Conservation (phyloP, 441 rosid species). For the Croton laevigatus region DNA sequence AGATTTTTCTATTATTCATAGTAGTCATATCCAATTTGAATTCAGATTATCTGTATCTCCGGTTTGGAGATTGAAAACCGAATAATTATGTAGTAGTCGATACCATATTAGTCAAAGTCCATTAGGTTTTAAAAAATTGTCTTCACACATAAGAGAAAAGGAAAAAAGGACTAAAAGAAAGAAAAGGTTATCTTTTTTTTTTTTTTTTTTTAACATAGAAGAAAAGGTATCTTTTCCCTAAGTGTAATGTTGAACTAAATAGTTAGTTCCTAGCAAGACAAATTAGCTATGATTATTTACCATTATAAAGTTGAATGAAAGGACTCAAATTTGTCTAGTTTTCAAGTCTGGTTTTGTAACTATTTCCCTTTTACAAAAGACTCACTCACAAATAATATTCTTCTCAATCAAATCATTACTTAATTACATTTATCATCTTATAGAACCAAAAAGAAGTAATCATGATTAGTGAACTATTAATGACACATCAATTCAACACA, state of each 20-base stretch:
- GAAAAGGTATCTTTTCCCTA: conserved; percentile 23
- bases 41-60: too few relatives aligned
- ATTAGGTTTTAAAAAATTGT: conserved; percentile 15
- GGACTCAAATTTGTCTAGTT: conserved; percentile 7
- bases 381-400: neutral
- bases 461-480: conserved; percentile 4
- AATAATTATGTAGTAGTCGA: too few relatives aligned
- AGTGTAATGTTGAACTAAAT: conserved; percentile 33
- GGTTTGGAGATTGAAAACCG: too few relatives aligned
- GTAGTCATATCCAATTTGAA: too few relatives aligned
- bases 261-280: conserved; percentile 25
- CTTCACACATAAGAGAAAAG: too few relatives aligned
- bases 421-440: neutral
- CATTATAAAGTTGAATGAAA: conserved; percentile 26
- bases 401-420: conserved; percentile 8
- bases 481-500: neutral
- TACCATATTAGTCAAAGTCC: conserved; percentile 28
- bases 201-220: too few relatives aligned
- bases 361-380: neutral
- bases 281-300: conserved; percentile 26
- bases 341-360: conserved; percentile 17
- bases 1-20: too few relatives aligned
- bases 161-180: conserved; percentile 1
- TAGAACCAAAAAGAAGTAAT: neutral
- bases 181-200: conserved; percentile 2